Base-by-base conservation (phyloP, 768 basidiomycete species). In the Ramaria rubella region DNA sequence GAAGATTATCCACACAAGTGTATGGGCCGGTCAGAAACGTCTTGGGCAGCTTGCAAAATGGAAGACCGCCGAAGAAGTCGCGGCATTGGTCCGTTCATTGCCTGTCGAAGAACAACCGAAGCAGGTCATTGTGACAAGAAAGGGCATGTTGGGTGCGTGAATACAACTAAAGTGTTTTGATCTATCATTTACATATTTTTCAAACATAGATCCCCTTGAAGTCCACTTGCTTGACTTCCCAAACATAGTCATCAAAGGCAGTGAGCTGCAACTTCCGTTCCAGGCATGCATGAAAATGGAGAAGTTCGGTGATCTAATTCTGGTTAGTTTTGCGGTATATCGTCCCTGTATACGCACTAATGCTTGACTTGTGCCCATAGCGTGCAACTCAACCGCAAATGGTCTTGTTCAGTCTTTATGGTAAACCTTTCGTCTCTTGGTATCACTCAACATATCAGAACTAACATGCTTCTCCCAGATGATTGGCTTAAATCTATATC, bases 1-100 rank as follows among this genome's bases (percentile, higher is more conserved):
- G 70, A 99, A 99, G 77, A 87, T 99, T 72, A 99, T 99, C 60
- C 96, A 99, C 70, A 99, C 96, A 2, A 97, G 94, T 66, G 96
- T 98, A n/a, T 99, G 96, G 96, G 96, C 96, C 56, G 96, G 96
- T 66, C 96, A 99, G 72, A 99, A 99, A 72, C 96, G 96, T 86
- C 83, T 99, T 49, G 96, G 96, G 57, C 96, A 99, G 72, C 81
- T 98, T 49, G 96, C 96, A 34, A 99, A 98, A 74, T 98, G 96
- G 94, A 96, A 96, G 76, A 97, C 95, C 5, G 96, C 96, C 17
- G 96, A 99, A 83, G 96, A 99, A 86, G 96, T 98, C 9, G 96
- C 96, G 33, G 96, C 96, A 0, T 73, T 98, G 63, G 89, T 98
- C 61, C 91, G 96, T 56, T 98, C 96, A 29, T 74, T 98, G 14